Conservation (phyloP, 176 grass and related monocot genomes). For the Puya raimondii region DNA sequence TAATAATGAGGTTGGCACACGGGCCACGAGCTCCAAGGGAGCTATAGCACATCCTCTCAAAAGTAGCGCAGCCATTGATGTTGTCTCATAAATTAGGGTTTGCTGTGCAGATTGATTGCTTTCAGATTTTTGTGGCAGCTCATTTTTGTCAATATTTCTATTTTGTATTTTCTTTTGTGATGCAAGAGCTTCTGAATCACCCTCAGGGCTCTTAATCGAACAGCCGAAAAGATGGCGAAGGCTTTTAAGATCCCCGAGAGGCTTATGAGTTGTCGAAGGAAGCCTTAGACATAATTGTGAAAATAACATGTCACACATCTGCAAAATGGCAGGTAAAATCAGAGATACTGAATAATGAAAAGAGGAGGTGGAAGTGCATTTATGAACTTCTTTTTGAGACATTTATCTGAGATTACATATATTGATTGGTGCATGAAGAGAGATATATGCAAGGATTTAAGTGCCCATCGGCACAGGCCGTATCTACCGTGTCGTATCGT, state of each 20-base stretch:
- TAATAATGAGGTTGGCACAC: constrained; percentile 89
- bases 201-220: constrained; percentile 39
- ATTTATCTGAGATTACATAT: not conserved
- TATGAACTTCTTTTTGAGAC: not conserved
- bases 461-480: no score
- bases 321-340: constrained; percentile 12
- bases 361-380: not conserved
- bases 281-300: constrained; percentile 83
- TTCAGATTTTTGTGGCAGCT: constrained; percentile 34
- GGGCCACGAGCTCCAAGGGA: constrained; percentile 79
- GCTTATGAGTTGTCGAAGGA: constrained; percentile 35
- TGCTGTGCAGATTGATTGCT: constrained; percentile 33
- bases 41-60: constrained; percentile 78
- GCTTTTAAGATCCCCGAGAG: constrained; percentile 44
- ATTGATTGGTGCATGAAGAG: not conserved
- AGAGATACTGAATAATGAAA: constrained; percentile 10
- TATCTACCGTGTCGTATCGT: no score
- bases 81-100: constrained; percentile 41
- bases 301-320: constrained; percentile 98
- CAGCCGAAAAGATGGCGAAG: constrained; percentile 64
- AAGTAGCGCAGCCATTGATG: constrained; percentile 78
- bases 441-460: no score
- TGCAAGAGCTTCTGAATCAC: constrained; percentile 31
- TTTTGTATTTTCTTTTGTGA: constrained; percentile 36
- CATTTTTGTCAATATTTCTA: constrained; percentile 30